Evolutionary conservation across 176 grass and related monocot genomes (phyloP).

Genomic region (Areca catechu): DNA sequence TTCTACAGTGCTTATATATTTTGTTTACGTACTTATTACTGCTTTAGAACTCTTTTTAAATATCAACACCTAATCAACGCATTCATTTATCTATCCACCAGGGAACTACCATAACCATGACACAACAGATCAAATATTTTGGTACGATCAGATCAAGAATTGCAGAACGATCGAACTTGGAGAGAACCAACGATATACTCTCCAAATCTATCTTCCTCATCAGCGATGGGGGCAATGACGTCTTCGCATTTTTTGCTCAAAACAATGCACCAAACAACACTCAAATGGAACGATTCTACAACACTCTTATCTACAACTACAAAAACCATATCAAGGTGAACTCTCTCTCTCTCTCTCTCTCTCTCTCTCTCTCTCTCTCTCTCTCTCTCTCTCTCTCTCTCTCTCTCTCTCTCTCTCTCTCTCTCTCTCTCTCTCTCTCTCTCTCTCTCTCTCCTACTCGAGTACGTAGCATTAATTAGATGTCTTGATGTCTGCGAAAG

Average conservation of each 20-base stretch:
- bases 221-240: constrained; percentile 45
- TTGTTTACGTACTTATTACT: too few species aligned
- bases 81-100: not conserved
- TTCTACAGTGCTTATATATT: too few species aligned
- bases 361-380: too few species aligned
- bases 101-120: constrained; percentile 51
- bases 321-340: constrained; percentile 47
- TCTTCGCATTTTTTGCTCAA: constrained; percentile 35
- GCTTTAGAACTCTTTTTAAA: too few species aligned
- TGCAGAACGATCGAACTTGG: not conserved
- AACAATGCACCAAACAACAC: constrained; percentile 35
- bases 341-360: too few species aligned
- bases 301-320: constrained; percentile 38
- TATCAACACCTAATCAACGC: too few species aligned
- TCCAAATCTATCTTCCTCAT: constrained; percentile 66
- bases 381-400: too few species aligned
- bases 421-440: too few species aligned
- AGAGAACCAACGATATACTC: not conserved
- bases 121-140: constrained; percentile 60
- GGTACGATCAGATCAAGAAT: constrained; percentile 39
- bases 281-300: constrained; percentile 23
- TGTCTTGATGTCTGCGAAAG: too few species aligned
- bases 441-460: not conserved
- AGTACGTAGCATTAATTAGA: too few species aligned
- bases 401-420: too few species aligned